Conservation (phyloP, 148 eudicot genomes). For the Fagopyrum esculentum region DNA sequence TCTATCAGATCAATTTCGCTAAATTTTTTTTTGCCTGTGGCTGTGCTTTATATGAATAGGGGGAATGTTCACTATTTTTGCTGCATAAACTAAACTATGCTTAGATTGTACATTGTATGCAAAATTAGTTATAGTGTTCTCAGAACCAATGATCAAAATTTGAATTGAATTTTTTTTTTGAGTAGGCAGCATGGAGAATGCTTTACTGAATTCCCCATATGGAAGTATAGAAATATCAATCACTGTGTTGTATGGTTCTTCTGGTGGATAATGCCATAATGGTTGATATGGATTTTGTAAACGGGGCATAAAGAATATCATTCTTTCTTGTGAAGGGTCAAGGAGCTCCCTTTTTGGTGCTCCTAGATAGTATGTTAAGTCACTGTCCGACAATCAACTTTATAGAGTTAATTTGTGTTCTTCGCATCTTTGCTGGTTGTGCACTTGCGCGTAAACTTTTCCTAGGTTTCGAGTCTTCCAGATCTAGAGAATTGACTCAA, state of each 20-base stretch:
- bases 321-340: not conserved
- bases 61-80: not conserved
- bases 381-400: not conserved
- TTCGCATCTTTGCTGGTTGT: not conserved
- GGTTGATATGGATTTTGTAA: not conserved
- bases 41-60: not conserved
- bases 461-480: not conserved
- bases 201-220: not conserved
- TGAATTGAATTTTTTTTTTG: not conserved
- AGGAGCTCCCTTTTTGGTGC: not conserved
- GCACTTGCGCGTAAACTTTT: not conserved
- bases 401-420: not conserved
- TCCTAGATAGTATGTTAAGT: not conserved
- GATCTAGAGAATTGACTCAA: not conserved
- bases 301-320: not conserved
- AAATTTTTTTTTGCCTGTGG: not conserved
- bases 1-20: not conserved
- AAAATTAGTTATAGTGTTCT: not conserved
- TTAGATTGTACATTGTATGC: not conserved
- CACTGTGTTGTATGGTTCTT: not conserved
- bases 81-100: not conserved
- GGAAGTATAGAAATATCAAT: not conserved
- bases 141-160: not conserved
- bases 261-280: not conserved
- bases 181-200: not conserved